Evolutionary conservation across 2,329 filamentous ascomycete genomes (phyloP), one percentile per base, ranked within the genome.

Genomic region (Xylaria sp.): DNA sequence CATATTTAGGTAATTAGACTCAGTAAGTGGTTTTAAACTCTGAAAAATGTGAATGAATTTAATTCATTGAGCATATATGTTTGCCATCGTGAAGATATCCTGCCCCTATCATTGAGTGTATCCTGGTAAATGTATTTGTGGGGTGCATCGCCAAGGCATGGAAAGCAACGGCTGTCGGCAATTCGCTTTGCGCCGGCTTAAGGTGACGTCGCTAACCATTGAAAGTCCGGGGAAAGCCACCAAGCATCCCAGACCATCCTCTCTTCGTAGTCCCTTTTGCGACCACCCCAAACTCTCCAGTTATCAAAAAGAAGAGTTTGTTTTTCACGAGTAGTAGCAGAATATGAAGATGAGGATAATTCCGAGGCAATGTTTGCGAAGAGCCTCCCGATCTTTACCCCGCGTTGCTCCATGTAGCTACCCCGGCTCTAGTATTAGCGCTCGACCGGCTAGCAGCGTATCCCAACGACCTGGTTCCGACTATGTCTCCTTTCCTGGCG

Each of bases 401-500:
- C 73, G 75, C 70, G 68, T 39, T 67, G 46, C 70, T 70, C 66
- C 67, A 23, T 63, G 57, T n/a, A 63, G 41, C 4, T 67, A 37
- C 34, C 50, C 41, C 10, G 50, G 52, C 37, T 46, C 67, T 7
- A 37, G 71, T 57, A 67, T 74, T 59, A 66, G 70, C 51, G 48
- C 67, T 62, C 82, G 85, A 71, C 74, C 76, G 48, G 83, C 82
- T 44, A 84, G 86, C 77, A 84, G 83, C 70, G 80, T 89, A 66
- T 88, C 87, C 4, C 88, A 89, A 75, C 83, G 84, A 13, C 87
- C 85, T 10, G 84, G 88, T 67, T 84, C 87, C 0, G 82, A 84
- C 59, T 84, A 84, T 73, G 86, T 90, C 23, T 87, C 87, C n/a
- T 99, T 99, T 74, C 96, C 96, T 0, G 96, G 96, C n/a, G 96